phyloP scores from a whole-genome alignment of 2,329 filamentous ascomycete species.

The Aspergillus sp. region DNA sequence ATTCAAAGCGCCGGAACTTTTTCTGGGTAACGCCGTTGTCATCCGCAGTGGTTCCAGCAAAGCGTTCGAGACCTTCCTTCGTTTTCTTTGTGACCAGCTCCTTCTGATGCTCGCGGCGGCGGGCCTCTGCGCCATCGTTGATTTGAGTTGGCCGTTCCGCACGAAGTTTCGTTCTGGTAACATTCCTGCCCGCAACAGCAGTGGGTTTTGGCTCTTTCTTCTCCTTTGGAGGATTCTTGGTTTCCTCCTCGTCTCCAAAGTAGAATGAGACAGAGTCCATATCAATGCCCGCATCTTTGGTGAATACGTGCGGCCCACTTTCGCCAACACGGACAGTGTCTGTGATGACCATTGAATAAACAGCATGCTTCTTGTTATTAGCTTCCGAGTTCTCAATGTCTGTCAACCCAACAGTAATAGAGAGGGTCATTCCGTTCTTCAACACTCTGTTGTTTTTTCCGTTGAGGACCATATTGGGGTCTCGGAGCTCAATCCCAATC shows the following conservation, averaged over 20 bases:
- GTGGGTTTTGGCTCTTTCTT: constrained; percentile 70
- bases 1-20: constrained; percentile 98
- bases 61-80: constrained; percentile 73
- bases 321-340: constrained; percentile 85
- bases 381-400: constrained; percentile 80
- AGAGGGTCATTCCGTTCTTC: constrained; percentile 95
- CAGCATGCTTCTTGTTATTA: constrained; percentile 80
- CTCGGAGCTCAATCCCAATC: constrained; percentile 84
- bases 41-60: constrained; percentile 73
- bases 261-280: constrained; percentile 95
- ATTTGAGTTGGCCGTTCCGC: constrained; percentile 81
- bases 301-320: constrained; percentile 66
- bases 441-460: constrained; percentile 73
- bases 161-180: constrained; percentile 84
- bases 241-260: constrained; percentile 87
- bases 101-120: constrained; percentile 83
- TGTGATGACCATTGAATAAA: constrained; percentile 80
- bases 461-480: constrained; percentile 73
- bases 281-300: constrained; percentile 81
- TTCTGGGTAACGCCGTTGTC: constrained; percentile 89
- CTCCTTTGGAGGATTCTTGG: constrained; percentile 75
- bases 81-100: constrained; percentile 82
- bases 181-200: constrained; percentile 87
- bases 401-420: constrained; percentile 78
- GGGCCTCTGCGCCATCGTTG: constrained; percentile 81